Evolutionary conservation across 148 eudicot species (phyloP).

Genomic region (Rheum nobile): DNA sequence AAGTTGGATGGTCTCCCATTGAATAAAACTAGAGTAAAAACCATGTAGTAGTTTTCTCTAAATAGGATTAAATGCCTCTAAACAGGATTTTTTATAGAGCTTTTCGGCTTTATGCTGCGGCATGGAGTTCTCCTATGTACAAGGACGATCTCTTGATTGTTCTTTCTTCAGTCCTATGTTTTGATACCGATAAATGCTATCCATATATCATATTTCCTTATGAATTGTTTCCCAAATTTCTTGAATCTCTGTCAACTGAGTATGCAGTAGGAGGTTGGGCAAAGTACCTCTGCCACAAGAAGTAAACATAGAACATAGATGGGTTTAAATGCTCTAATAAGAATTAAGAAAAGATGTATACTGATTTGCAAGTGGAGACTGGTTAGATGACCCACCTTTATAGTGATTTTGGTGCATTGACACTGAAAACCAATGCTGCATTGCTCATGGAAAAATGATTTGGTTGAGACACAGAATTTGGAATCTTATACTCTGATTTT

Average conservation of each 20-base stretch:
- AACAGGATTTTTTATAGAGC: neutral
- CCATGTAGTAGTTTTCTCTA: neutral
- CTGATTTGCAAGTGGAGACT: neutral
- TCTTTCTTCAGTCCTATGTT: neutral
- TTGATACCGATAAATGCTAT: neutral
- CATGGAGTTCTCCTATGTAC: neutral
- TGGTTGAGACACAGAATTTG: no score
- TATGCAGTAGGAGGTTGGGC: neutral
- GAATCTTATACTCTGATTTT: no score
- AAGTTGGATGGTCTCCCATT: neutral
- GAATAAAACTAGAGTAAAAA: neutral
- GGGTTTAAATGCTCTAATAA: neutral
- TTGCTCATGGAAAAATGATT: no score
- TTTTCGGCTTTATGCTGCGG: neutral
- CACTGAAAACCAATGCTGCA: no score
- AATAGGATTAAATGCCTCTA: neutral
- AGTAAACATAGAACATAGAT: neutral
- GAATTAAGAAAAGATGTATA: neutral
- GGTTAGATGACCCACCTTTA: neutral
- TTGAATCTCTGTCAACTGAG: neutral
- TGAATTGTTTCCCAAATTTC: neutral
- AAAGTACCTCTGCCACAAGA: neutral
- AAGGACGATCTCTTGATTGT: neutral
- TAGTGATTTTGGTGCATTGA: no score
- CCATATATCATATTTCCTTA: neutral